Conservation (phyloP, 2,329 filamentous ascomycete species). For the Pseudonectria buxi region DNA sequence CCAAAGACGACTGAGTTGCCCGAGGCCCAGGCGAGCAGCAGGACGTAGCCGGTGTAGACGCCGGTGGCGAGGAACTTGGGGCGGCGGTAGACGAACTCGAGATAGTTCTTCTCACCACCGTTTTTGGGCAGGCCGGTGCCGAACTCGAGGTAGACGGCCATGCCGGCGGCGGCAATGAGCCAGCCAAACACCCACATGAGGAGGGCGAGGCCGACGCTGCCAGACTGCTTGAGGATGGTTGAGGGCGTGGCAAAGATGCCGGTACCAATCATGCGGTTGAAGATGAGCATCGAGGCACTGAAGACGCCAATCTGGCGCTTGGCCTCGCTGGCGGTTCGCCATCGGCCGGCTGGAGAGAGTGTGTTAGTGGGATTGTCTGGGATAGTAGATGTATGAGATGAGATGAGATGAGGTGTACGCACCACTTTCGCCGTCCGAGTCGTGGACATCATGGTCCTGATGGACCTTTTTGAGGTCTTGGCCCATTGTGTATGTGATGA, state of each 20-base stretch:
- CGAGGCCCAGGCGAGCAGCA: conserved; percentile 59
- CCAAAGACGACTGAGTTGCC: conserved; percentile 65
- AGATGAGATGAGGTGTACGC: neutral
- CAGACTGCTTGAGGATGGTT: conserved; percentile 48
- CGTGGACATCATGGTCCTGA: conserved; percentile 6
- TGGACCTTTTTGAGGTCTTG: conserved; percentile 11
- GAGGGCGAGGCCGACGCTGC: conserved; percentile 55
- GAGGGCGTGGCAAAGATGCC: conserved; percentile 61
- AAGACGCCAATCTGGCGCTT: conserved; percentile 50
- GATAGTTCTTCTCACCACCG: conserved; percentile 62
- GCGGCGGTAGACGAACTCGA: conserved; percentile 56
- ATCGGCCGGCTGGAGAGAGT: conserved; percentile 15
- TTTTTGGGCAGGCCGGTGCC: conserved; percentile 59
- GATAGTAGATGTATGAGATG: neutral
- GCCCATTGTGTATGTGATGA: conserved; percentile 13
- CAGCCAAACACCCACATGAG: conserved; percentile 58
- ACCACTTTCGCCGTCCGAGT: conserved; percentile 19
- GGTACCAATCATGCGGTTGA: conserved; percentile 60
- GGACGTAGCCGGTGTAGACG: conserved; percentile 54
- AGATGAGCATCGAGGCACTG: conserved; percentile 52
- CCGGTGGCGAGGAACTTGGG: conserved; percentile 56
- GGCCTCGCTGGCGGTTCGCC: conserved; percentile 36
- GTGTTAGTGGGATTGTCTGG: conserved; percentile 1
- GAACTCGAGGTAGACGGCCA: conserved; percentile 60
- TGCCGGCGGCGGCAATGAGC: conserved; percentile 54